Percentiles rank a stretch among this genome's conserved stretches.
These are phyloP conservation scores for Setaria italica DNA, from an alignment of 202 grass and related monocot genomes.

Conservation along the genomic window DNA sequence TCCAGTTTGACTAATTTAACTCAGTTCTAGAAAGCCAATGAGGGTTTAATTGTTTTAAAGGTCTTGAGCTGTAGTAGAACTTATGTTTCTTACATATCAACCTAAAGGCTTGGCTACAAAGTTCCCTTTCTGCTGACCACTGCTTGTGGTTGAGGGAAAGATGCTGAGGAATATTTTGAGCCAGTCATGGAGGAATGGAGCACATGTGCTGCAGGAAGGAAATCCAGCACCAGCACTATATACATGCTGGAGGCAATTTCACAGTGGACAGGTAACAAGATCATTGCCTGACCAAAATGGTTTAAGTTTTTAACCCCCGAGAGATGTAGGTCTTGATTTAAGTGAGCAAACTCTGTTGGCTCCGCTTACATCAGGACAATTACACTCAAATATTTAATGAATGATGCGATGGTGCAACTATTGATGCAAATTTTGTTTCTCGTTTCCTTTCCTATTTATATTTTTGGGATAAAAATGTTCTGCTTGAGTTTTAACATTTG, in stretches of 20 bases:
- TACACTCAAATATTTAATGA: neutral
- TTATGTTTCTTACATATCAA: neutral
- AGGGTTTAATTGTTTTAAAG: neutral
- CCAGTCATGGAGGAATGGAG: slow-evolving; percentile 57
- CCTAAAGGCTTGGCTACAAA: neutral
- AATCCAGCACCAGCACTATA: slow-evolving; percentile 27
- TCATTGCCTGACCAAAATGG: neutral
- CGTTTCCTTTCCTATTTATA: neutral
- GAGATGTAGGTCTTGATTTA: neutral
- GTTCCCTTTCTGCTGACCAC: neutral
- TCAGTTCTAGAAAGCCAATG: too few species aligned
- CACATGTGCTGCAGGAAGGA: slow-evolving; percentile 24
- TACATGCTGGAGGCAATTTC: slow-evolving; percentile 56
- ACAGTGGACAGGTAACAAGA: slow-evolving; percentile 56
- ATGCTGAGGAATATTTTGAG: slow-evolving; percentile 65
- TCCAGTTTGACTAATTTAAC: too few species aligned
- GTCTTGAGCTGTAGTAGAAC: neutral
- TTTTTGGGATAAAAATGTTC: neutral
- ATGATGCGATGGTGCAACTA: neutral
- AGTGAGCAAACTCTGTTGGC: neutral
- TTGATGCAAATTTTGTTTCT: neutral
- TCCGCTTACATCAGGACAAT: neutral
- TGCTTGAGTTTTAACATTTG: neutral
- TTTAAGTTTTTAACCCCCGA: neutral
- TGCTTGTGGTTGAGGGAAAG: neutral